Base-by-base conservation (phyloP, 495 filamentous ascomycete genomes). In the Lasiosphaeria miniovina region DNA sequence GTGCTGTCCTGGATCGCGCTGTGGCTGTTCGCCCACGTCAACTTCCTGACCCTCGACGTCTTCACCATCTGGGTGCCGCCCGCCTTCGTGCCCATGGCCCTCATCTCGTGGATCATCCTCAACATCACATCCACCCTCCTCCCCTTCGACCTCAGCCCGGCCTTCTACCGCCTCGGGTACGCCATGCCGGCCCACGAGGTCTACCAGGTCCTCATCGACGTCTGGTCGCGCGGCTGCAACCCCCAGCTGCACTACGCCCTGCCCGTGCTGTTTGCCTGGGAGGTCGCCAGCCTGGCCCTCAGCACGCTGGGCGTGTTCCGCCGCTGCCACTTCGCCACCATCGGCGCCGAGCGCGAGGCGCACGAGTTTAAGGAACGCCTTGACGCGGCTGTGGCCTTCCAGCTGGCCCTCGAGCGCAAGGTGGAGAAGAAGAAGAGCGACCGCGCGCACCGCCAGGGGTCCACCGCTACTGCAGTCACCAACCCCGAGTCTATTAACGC, bases 11-110 rank as follows among this genome's bases (percentile, higher is more conserved):
- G 82, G 82, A 60, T 76, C 49, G 53, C 61, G 0, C 51, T 83
- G 2, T 84, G 82, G 82, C 76, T 84, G 6, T 80, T 80, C 43
- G 74, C 71, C 2, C 79, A 83, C 60, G 49, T 75, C 32, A 81
- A 82, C 61, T 84, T 81, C 61, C 67, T 80, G 36, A 61, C 66
- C 9, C 68, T 84, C 0, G 80, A 84, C 50, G 65, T 76, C 9
- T 72, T 81, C 53, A 77, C 76, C 2, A 66, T 77, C 49, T 80
- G 74, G 75, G 17, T 81, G 1, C 73, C 79, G 1, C 61, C 63
- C 17, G 68, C 67, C 0, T 79, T 65, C 56, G 64, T 82, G 0
- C 77, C 82, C 6, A 76, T 82, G 73, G 65, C 69, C 0, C 59
- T 83, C 12, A 72, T 84, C 11, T 62, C 72, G 1, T 83, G 81